phyloP scores from a whole-genome alignment of 257 asterid genomes.

The Galeopsis tetrahit region DNA sequence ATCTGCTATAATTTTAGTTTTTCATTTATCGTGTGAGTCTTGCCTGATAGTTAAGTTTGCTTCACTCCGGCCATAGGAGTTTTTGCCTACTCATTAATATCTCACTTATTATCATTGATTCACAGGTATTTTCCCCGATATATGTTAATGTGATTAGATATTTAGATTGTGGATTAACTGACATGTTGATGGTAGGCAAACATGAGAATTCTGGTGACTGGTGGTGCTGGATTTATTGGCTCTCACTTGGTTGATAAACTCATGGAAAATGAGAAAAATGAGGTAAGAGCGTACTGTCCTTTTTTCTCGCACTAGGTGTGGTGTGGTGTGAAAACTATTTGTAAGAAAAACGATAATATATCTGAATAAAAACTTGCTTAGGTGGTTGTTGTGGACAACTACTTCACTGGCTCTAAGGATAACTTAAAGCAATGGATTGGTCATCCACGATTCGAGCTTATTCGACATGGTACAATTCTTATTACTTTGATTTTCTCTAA shows the following conservation, averaged over 20 bases:
- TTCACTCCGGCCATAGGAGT: too few species aligned
- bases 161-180: background rate
- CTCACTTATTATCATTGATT: background rate
- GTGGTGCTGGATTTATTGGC: slow-evolving; percentile 99
- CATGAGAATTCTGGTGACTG: slow-evolving; percentile 92
- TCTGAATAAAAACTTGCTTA: slow-evolving; percentile 26
- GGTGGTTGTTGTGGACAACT: slow-evolving; percentile 94
- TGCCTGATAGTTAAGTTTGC: background rate
- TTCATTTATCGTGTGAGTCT: background rate
- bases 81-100: background rate
- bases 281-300: slow-evolving; percentile 46
- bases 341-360: background rate
- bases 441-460: slow-evolving; percentile 94
- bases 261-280: slow-evolving; percentile 91
- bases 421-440: slow-evolving; percentile 90
- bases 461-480: slow-evolving; percentile 69
- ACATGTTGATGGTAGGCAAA: slow-evolving; percentile 58
- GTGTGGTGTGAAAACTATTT: background rate
- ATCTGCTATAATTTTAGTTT: background rate
- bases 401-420: slow-evolving; percentile 90
- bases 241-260: slow-evolving; percentile 94
- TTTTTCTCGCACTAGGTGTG: background rate
- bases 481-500: background rate
- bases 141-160: background rate
- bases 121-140: background rate